Conservation (phyloP, 805 yeast species). For the Candida palmyrensis region DNA sequence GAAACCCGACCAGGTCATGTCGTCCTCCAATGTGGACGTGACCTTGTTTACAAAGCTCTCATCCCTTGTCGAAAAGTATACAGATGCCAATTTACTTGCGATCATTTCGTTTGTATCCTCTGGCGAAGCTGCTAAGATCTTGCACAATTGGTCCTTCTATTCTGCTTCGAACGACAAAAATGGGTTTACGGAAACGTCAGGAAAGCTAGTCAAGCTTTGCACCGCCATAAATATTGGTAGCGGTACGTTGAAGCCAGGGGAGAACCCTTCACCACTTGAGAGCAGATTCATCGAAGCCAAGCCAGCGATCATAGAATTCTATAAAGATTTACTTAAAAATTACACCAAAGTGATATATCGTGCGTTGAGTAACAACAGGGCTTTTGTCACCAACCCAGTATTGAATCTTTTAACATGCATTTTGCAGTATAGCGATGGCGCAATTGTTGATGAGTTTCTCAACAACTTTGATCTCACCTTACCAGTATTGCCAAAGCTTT, state of each 20-base stretch:
- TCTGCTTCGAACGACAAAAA: slow-evolving; percentile 48
- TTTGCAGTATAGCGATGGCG: slow-evolving; percentile 44
- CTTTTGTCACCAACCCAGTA: slow-evolving; percentile 56
- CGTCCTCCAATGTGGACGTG: too few relatives aligned
- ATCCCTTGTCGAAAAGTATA: neutral
- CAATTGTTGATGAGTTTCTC: slow-evolving; percentile 51
- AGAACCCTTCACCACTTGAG: slow-evolving; percentile 10
- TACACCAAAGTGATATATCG: slow-evolving; percentile 65
- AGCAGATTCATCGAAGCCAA: slow-evolving; percentile 10
- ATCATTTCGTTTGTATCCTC: neutral
- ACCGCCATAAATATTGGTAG: slow-evolving; percentile 8
- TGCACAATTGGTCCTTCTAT: slow-evolving; percentile 38
- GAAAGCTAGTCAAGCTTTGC: slow-evolving; percentile 30
- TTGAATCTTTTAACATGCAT: slow-evolving; percentile 53
- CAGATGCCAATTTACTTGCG: neutral
- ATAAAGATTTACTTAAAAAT: slow-evolving; percentile 48
- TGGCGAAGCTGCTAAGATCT: slow-evolving; percentile 23
- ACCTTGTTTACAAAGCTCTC: too few relatives aligned
- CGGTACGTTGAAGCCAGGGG: neutral
- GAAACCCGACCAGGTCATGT: too few relatives aligned
- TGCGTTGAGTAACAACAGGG: slow-evolving; percentile 53
- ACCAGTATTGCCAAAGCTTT: slow-evolving; percentile 55
- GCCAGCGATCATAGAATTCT: slow-evolving; percentile 23
- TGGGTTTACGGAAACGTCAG: slow-evolving; percentile 42
- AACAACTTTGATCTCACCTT: slow-evolving; percentile 65